Conservation (phyloP, 306 rosid species). For the Rosa rugosa region DNA sequence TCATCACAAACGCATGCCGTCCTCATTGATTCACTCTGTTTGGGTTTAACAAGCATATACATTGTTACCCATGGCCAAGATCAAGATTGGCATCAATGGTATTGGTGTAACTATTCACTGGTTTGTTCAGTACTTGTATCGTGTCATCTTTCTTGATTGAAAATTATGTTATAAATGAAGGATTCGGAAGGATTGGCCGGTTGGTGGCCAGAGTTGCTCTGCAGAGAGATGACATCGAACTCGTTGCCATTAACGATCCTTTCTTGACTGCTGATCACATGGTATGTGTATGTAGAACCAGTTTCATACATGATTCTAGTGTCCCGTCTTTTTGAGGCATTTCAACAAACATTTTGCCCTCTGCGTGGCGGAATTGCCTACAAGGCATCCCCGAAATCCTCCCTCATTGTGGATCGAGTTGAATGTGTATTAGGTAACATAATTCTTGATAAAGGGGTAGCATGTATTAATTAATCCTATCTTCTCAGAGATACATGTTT, state of each 20-base stretch:
- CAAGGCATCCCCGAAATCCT: neutral
- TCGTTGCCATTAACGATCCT: conserved; percentile 64
- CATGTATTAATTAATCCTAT: neutral
- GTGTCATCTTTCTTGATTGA: neutral
- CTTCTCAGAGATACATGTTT: conserved; percentile 50
- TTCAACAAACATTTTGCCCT: neutral
- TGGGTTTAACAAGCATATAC: too few species aligned
- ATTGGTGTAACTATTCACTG: neutral
- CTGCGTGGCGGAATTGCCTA: neutral
- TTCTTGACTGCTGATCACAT: conserved; percentile 55
- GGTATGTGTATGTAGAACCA: conserved; percentile 26
- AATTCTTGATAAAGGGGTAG: too few species aligned
- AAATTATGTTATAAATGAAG: conserved; percentile 30
- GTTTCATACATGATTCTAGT: neutral
- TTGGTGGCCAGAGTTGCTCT: conserved; percentile 66
- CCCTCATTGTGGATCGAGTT: neutral
- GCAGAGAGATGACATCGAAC: conserved; percentile 63
- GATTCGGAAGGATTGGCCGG: conserved; percentile 70
- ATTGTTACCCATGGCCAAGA: conserved; percentile 45
- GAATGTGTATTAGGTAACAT: neutral
- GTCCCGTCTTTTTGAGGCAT: neutral
- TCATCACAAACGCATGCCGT: neutral
- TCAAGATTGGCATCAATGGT: conserved; percentile 88
- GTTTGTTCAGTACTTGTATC: neutral
- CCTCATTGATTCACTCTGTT: neutral